Percentiles rank a stretch among this genome's conserved stretches.
These are phyloP conservation scores for Cryptococcus deneoformans DNA, from an alignment of 1,284 basidiomycete genomes.

Conservation along the genomic window DNA sequence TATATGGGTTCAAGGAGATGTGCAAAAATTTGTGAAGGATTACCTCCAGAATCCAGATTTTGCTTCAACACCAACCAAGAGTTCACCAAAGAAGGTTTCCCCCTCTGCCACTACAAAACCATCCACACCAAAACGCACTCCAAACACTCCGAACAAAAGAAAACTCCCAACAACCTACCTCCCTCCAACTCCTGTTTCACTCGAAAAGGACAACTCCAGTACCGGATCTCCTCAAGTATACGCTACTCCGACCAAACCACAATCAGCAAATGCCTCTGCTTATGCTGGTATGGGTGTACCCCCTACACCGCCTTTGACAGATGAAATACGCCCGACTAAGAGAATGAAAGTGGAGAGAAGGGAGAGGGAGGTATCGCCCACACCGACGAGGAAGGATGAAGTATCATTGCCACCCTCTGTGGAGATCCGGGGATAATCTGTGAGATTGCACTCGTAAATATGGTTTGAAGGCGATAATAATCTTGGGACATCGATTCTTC, in stretches of 20 bases:
- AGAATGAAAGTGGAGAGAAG: background rate
- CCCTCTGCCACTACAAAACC: background rate
- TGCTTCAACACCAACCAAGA: background rate
- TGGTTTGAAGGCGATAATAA: no score
- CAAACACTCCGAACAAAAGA: constrained; percentile 3
- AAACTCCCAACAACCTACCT: background rate
- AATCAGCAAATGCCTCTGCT: background rate
- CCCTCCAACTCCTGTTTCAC: constrained; percentile 12
- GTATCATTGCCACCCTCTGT: background rate
- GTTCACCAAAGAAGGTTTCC: background rate
- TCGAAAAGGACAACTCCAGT: background rate
- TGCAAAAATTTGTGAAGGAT: constrained; percentile 65
- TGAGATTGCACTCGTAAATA: no score
- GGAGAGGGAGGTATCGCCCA: background rate
- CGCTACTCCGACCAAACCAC: background rate
- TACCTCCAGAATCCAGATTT: constrained; percentile 13
- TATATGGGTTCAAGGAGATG: constrained; percentile 84
- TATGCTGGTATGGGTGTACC: background rate
- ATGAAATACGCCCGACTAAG: background rate
- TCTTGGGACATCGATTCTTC: no score
- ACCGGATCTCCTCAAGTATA: background rate
- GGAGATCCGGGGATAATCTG: no score
- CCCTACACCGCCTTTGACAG: background rate
- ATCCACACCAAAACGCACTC: background rate
- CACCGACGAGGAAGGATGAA: background rate